Evolutionary conservation across 257 asterid species (phyloP), one percentile per base, ranked within the genome.

Genomic region (Ilex aquifolium): DNA sequence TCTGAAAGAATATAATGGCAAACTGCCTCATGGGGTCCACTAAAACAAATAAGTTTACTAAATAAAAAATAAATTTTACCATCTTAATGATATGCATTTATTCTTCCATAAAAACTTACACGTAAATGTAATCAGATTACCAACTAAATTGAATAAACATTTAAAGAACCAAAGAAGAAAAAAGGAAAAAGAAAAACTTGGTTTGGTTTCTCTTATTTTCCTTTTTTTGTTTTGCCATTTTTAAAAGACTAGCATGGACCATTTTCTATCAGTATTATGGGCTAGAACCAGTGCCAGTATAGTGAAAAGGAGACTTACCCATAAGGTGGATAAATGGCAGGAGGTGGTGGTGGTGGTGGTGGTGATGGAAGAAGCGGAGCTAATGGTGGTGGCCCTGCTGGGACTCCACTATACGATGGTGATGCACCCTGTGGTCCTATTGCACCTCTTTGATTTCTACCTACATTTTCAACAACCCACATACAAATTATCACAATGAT

Each of bases 281-380:
- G 27, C 27, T 21, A 21, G 27, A 21, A 21, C 27, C 27, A 21
- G 27, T 21, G 27, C 27, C 27, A 21, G 27, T 14, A 52, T 8
- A 39, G 55, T 4, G 30, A 10, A 54, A 56, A 60, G 2, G 16
- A 3, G 6, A 72, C 90, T 62, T 80, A 92, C 99, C 97, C 97
- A 64, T 93, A 93, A 3, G 96, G 87, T 30, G 95, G 97, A 77
- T 87, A 93, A 7, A 93, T 72, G 31, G 80, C 68, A 70, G 95
- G 83, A 9, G 91, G 64, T 13, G 86, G 73, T 0, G 80, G 79
- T 15, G 84, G 78, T 69, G 74, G 82, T 40, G 75, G 75, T 30
- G 86, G 15, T 46, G 7, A 7, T 36, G 42, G 42, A 4, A 8
- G 92, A 7, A 76, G 82, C 17, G 69, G 57, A 7, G 79, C 78